phyloP scores from a whole-genome alignment of 345 rosid genomes.

The Brassica nigra region DNA sequence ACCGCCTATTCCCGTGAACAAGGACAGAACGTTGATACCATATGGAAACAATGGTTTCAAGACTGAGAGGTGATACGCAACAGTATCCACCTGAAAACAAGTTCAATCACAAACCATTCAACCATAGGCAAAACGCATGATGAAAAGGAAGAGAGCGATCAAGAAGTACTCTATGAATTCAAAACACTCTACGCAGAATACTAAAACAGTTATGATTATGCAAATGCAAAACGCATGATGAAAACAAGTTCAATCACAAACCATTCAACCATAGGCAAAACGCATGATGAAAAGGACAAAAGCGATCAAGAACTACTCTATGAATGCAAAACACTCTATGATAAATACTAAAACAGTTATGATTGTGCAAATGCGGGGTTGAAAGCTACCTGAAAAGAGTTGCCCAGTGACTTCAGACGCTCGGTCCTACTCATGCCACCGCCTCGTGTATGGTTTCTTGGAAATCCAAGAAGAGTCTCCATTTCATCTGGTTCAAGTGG shows the following conservation, averaged over 20 bases:
- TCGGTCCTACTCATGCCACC: slow-evolving; percentile 89
- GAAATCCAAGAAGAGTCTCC: slow-evolving; percentile 89
- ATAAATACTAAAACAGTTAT: neutral
- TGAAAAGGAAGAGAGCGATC: too few species aligned
- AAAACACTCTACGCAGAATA: neutral
- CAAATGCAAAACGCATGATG: neutral
- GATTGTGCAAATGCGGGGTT: neutral
- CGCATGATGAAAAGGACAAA: neutral
- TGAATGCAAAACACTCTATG: neutral
- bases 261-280: neutral
- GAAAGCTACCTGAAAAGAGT: slow-evolving; percentile 76
- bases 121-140: neutral
- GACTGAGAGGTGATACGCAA: slow-evolving; percentile 84
- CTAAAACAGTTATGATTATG: neutral
- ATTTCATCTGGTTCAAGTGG: slow-evolving; percentile 94
- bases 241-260: neutral
- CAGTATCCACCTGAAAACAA: slow-evolving; percentile 78
- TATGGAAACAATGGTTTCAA: slow-evolving; percentile 63
- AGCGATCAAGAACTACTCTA: neutral
- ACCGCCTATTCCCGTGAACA: slow-evolving; percentile 95
- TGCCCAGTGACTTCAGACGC: slow-evolving; percentile 84
- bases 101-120: slow-evolving; percentile 1
- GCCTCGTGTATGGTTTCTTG: slow-evolving; percentile 89
- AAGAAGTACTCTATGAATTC: neutral
- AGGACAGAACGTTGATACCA: slow-evolving; percentile 76